Evolutionary conservation across 495 filamentous ascomycete species (phyloP).

Genomic region (Neurospora africana): DNA sequence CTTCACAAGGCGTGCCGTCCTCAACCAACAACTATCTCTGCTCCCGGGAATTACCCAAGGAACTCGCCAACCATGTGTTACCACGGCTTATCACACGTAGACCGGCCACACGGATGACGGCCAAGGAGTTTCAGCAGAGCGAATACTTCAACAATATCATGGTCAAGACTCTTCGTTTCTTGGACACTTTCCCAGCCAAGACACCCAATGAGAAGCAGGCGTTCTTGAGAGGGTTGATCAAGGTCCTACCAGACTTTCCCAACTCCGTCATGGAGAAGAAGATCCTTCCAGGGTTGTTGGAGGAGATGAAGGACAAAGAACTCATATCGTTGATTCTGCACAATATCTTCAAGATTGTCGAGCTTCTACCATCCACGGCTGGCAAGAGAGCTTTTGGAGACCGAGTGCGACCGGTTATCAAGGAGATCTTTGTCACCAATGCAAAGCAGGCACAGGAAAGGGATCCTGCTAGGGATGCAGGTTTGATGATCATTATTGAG

Average conservation of each 20-base stretch:
- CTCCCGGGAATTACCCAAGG: conserved; percentile 65
- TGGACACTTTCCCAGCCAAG: conserved; percentile 84
- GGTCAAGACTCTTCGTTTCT: conserved; percentile 87
- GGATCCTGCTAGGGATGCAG: conserved; percentile 77
- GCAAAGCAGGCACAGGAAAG: conserved; percentile 50
- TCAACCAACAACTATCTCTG: conserved; percentile 74
- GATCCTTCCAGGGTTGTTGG: conserved; percentile 72
- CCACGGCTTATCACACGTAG: conserved; percentile 76
- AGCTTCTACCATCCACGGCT: conserved; percentile 49
- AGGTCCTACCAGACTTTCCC: conserved; percentile 82
- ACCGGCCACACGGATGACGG: conserved; percentile 76
- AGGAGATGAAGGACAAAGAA: conserved; percentile 87
- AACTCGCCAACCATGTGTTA: conserved; percentile 61
- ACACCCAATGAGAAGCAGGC: conserved; percentile 81
- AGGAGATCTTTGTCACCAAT: conserved; percentile 63
- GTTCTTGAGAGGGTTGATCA: conserved; percentile 80
- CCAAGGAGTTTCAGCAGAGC: conserved; percentile 85
- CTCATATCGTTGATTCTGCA: conserved; percentile 73
- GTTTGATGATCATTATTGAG: conserved; percentile 78
- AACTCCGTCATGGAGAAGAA: conserved; percentile 91
- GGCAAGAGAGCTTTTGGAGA: conserved; percentile 70
- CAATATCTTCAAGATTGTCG: conserved; percentile 82
- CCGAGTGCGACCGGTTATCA: conserved; percentile 70
- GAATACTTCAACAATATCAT: conserved; percentile 94
- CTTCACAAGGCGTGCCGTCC: conserved; percentile 65